Percentiles rank a stretch among this genome's conserved stretches.
Conservation (phyloP, 1,284 basidiomycete species). For the Ustilago cynodontis region DNA sequence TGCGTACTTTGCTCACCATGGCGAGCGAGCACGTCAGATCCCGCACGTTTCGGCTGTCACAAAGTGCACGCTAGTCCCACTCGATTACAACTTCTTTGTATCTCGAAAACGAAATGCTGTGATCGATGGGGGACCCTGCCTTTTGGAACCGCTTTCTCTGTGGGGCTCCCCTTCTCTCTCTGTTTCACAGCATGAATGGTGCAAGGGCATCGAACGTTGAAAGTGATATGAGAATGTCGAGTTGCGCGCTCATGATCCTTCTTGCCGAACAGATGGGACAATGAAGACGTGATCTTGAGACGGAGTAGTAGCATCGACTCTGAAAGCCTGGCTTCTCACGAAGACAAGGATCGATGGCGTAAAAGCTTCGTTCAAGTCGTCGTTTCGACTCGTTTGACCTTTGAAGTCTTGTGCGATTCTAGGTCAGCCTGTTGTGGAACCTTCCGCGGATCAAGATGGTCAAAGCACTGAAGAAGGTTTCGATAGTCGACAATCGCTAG, state of each 20-base stretch:
- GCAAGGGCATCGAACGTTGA: constrained; percentile 1
- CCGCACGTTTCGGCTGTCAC: constrained; percentile 42
- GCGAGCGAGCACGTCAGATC: constrained; percentile 49
- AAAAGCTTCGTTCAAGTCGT: too few species aligned
- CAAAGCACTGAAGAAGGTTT: neutral
- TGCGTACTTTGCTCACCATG: constrained; percentile 15
- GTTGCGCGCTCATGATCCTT: neutral
- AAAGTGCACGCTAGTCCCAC: constrained; percentile 29
- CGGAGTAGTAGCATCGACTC: constrained; percentile 3
- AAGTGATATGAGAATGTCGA: neutral
- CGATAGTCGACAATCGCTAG: too few species aligned
- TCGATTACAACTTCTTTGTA: constrained; percentile 14
- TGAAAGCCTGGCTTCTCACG: neutral
- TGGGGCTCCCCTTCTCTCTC: neutral
- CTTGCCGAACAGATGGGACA: neutral
- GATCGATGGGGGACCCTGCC: neutral
- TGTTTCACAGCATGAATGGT: neutral
- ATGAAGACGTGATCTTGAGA: constrained; percentile 1
- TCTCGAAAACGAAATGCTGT: neutral
- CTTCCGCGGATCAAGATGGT: neutral
- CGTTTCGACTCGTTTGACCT: too few species aligned
- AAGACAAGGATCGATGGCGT: neutral
- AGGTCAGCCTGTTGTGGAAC: too few species aligned
- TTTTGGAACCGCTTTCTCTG: neutral
- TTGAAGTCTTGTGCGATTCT: too few species aligned